Percentiles rank a stretch among this genome's conserved stretches.
Conservation (phyloP, 306 rosid genomes). For the Cyclanthera cordifolia region DNA sequence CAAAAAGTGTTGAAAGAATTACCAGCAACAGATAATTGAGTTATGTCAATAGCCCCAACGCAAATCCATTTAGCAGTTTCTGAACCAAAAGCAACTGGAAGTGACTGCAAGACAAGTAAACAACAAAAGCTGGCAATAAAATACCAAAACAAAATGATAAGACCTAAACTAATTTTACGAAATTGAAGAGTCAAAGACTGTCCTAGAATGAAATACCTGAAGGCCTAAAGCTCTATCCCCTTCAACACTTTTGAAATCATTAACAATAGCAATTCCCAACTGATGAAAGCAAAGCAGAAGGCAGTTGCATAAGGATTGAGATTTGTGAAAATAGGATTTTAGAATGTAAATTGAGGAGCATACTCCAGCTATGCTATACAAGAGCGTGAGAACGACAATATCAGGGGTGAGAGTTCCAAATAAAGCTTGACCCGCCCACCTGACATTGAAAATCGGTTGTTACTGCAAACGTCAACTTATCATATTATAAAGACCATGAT, state of each 20-base stretch:
- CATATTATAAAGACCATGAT: background rate
- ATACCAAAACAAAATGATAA: background rate
- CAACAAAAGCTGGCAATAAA: background rate
- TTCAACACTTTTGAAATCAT: constrained; percentile 93
- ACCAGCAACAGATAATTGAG: constrained; percentile 86
- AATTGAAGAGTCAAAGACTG: background rate
- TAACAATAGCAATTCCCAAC: constrained; percentile 96
- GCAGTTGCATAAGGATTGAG: constrained; percentile 1
- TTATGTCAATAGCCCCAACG: constrained; percentile 91
- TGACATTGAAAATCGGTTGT: constrained; percentile 21
- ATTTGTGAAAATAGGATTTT: constrained; percentile 9
- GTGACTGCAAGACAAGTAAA: constrained; percentile 51
- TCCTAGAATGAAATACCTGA: constrained; percentile 42
- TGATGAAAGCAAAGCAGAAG: constrained; percentile 24
- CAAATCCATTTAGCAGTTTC: constrained; percentile 98
- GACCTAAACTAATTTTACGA: too few relatives aligned
- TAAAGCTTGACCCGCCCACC: constrained; percentile 99
- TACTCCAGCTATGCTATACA: constrained; percentile 98
- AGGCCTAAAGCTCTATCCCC: constrained; percentile 97
- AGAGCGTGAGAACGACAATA: constrained; percentile 63
- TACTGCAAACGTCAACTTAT: background rate
- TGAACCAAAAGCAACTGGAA: constrained; percentile 92
- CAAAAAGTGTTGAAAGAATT: background rate
- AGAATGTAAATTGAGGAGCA: constrained; percentile 25
- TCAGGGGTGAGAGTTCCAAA: constrained; percentile 96